Conservation (phyloP, 306 rosid genomes). For the Prunus armeniaca region DNA sequence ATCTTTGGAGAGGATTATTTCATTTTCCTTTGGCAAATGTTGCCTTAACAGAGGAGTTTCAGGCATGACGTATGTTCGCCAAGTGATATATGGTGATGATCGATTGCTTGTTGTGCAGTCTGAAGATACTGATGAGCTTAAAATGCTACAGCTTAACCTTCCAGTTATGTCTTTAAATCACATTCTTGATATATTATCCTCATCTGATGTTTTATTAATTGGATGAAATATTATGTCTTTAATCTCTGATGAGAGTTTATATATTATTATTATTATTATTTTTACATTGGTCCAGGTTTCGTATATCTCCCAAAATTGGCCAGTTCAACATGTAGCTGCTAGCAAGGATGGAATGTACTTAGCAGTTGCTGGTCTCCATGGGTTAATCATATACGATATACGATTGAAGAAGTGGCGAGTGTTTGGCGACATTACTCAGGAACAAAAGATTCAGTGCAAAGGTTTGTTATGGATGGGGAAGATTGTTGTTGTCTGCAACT, state of each 20-base stretch:
- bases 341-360: conserved; percentile 94
- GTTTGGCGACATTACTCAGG: conserved; percentile 93
- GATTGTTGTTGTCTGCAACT: conserved; percentile 97
- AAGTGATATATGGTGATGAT: conserved; percentile 90
- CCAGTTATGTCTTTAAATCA: conserved; percentile 70
- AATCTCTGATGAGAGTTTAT: conserved; percentile 31
- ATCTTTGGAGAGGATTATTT: conserved; percentile 73
- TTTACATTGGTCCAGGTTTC: conserved; percentile 61
- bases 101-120: conserved; percentile 88
- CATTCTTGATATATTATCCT: conserved; percentile 19
- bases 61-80: conserved; percentile 78
- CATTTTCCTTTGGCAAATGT: conserved; percentile 95
- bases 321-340: conserved; percentile 93
- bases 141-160: conserved; percentile 89
- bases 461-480: conserved; percentile 98
- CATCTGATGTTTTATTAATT: conserved; percentile 12
- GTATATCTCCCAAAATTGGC: conserved; percentile 97
- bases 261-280: neutral
- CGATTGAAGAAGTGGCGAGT: conserved; percentile 87
- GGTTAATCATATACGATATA: conserved; percentile 86
- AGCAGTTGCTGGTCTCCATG: conserved; percentile 90
- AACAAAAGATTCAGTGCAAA: conserved; percentile 87
- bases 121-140: conserved; percentile 93
- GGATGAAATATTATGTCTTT: conserved; percentile 14
- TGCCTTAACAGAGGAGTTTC: conserved; percentile 98